Base-by-base conservation (phyloP, 2,329 filamentous ascomycete species). In the Curvularia spicifera region DNA sequence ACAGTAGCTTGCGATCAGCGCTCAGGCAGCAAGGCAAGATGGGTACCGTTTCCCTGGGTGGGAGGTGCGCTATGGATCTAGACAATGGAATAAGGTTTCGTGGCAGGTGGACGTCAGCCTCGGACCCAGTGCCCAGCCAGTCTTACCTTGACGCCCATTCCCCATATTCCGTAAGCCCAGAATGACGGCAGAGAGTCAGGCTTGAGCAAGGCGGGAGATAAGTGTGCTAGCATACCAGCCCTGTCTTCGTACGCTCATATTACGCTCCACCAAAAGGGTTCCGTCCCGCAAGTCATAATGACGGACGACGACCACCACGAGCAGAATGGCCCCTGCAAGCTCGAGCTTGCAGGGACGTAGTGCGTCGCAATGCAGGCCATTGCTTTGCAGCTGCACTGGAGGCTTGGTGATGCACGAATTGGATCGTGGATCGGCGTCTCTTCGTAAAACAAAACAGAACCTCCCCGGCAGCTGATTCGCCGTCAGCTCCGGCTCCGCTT, bases 401-500 rank as follows among this genome's bases (percentile, higher is more conserved):
- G 59, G 59, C 56, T 58, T 65, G 57, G 60, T 56, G 52, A 53
- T 48, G 57, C 61, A 68, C 58, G 61, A 66, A 69, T 69, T 70
- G 64, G 66, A 52, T 60, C 54, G 56, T 58, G 59, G 56, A 68
- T 69, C 67, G 68, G 67, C 68, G 69, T 66, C 57, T 61, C 63
- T 57, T 65, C 60, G 66, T 69, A 64, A 64, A 65, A 64, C 63
- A 69, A 71, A 70, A 65, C 64, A 64, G 64, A 63, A 61, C 62
- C 58, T 24, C 62, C 58, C 57, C 51, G 66, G 51, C 35, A 61
- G 65, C 63, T 73, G 71, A 67, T 72, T 71, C 66, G 71, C 53
- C 46, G 54, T 45, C 53, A 51, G 46, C 58, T 62, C 66, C 65
- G 67, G 64, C 62, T 69, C 65, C 60, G 66, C 68, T 66, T 62